Base-by-base conservation (phyloP, 768 basidiomycete species). In the Boletus rufocinnamomeus region DNA sequence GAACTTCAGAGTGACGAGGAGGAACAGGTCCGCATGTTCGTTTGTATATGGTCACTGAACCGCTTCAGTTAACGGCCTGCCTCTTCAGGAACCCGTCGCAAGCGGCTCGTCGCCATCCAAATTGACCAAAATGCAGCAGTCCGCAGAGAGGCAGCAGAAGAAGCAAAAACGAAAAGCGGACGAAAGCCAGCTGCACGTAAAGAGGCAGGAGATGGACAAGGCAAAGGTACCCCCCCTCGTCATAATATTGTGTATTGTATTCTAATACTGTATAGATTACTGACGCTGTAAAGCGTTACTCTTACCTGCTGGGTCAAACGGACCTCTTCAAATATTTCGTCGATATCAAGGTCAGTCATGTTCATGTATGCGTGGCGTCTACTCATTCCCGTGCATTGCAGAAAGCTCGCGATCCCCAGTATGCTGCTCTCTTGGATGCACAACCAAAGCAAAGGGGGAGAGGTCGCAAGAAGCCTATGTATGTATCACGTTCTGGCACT, bases 291-390 rank as follows among this genome's bases (percentile, higher is more conserved):
- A 98, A 98, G 72, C 88, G 95, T 19, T 98, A 98, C 70, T 92
- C 91, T 2, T 98, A 98, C 74, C 84, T 98, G n/a, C 82, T 99
- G 2, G 97, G 97, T 9, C 95, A 99, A 72, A 98, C 96, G 0
- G 97, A 98, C 63, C 80, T 98, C 21, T 99, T 99, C 80, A 93
- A 94, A 66, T 96, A 98, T 73, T 98, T 98, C 70, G 92, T 98
- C 8, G 94, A 98, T 71, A 88, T 98, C 74, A 97, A 97, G 83
- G 93, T 91, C 23, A 28, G 79, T 61, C 44, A 6, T 52, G 17
- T 21, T 35, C 37, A 11, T 23, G 6, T 30, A 10, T 21, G 6
- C 16, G 16, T 14, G 28, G n/a, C 45, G n/a, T 21, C 14, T 43
- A 8, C 45, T 59, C 23, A 60, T 48, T 27, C 37, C 4, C 13